phyloP scores from a whole-genome alignment of 208 protist species.

The Phytomonas francai region DNA sequence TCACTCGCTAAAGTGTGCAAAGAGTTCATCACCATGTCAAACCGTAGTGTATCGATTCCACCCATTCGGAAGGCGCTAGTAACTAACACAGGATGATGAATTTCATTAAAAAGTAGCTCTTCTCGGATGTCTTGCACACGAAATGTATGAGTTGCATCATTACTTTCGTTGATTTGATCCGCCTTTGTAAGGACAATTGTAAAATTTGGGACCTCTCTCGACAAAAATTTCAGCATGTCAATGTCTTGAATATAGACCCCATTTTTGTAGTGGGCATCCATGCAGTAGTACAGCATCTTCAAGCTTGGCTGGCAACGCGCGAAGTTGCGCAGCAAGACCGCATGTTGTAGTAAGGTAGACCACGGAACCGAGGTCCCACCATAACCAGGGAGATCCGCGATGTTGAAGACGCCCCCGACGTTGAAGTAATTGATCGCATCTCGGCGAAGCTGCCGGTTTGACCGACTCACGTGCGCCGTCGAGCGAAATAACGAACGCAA shows the following conservation, averaged over 20 bases:
- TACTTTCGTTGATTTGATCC: conserved; percentile 55
- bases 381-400: conserved; percentile 76
- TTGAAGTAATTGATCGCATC: conserved; percentile 88
- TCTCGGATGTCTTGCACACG: conserved; percentile 61
- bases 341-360: conserved; percentile 75
- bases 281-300: conserved; percentile 90
- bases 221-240: conserved; percentile 78
- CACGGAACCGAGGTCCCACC: conserved; percentile 79
- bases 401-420: conserved; percentile 78
- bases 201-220: conserved; percentile 79
- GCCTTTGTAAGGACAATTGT: conserved; percentile 87
- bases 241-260: conserved; percentile 83
- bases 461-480: conserved; percentile 45
- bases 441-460: conserved; percentile 63
- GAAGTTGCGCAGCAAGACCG: conserved; percentile 78
- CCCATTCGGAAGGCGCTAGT: conserved; percentile 85
- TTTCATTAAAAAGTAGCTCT: conserved; percentile 74
- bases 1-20: conserved; percentile 75
- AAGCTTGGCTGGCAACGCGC: conserved; percentile 63
- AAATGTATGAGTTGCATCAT: conserved; percentile 23
- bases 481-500: conserved; percentile 78
- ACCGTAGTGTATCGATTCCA: conserved; percentile 80
- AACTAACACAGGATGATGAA: conserved; percentile 75
- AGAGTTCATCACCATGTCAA: conserved; percentile 87
- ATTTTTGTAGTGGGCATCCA: conserved; percentile 84